phyloP scores from a whole-genome alignment of 768 basidiomycete genomes.

The Leccinum rimulosum region DNA sequence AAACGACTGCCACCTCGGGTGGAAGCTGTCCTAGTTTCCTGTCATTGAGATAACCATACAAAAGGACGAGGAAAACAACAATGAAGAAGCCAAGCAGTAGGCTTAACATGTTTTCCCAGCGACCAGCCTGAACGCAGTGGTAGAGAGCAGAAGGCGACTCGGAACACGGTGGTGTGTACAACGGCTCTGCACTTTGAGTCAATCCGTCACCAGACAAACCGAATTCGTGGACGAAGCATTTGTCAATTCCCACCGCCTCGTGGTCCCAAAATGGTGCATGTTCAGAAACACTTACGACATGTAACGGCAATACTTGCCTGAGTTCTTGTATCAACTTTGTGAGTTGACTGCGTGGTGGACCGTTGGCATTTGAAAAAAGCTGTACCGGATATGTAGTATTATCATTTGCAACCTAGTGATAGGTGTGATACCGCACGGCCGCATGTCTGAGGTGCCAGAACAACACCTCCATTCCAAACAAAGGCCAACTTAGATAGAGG shows the following conservation, averaged over 20 bases:
- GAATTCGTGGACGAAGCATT: not conserved
- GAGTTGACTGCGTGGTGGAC: not conserved
- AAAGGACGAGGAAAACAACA: slow-evolving; percentile 5
- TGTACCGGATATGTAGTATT: not conserved
- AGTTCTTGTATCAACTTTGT: not conserved
- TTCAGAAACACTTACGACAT: not conserved
- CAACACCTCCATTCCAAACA: not conserved
- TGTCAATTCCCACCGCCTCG: not conserved
- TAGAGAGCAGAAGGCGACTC: not conserved
- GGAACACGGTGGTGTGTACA: not conserved
- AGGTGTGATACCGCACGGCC: not conserved
- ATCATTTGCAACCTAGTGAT: not conserved
- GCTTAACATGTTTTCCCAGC: slow-evolving; percentile 17
- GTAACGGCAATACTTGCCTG: not conserved
- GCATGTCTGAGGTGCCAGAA: not conserved
- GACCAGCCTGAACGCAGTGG: not conserved
- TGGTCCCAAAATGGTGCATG: not conserved
- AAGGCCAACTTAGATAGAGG: not conserved
- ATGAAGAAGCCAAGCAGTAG: slow-evolving; percentile 9
- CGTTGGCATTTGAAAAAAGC: not conserved
- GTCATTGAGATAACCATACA: slow-evolving; percentile 56
- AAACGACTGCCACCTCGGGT: slow-evolving; percentile 36
- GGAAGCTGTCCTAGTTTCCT: slow-evolving; percentile 50
- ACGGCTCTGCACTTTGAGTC: not conserved
- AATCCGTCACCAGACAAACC: not conserved